Evolutionary conservation across 176 grass and related monocot species (phyloP).

Genomic region (Zea mays): DNA sequence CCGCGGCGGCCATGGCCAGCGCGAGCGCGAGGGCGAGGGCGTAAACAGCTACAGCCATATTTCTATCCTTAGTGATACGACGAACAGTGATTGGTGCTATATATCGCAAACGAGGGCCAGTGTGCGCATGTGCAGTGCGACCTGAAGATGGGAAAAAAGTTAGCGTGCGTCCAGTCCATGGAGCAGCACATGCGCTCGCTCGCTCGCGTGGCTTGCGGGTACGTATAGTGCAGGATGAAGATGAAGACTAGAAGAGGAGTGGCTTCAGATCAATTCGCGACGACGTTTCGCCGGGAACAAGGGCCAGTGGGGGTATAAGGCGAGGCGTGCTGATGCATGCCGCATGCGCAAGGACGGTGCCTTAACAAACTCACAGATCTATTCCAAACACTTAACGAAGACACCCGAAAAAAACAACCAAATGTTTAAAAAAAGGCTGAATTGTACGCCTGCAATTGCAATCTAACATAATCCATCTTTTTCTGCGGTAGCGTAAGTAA

Average conservation of each 20-base stretch:
- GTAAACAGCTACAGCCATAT: conserved; percentile 17
- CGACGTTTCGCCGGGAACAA: too few species aligned
- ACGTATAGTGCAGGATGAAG: too few species aligned
- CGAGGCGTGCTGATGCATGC: too few species aligned
- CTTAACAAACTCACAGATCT: neutral
- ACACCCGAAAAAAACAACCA: neutral
- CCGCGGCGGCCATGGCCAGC: neutral
- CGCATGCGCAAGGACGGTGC: too few species aligned
- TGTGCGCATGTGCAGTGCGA: neutral
- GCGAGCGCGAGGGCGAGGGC: neutral
- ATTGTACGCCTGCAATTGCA: neutral
- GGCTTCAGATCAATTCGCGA: too few species aligned
- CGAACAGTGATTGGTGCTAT: neutral
- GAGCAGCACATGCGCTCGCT: too few species aligned
- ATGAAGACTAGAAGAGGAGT: too few species aligned
- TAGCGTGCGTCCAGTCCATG: too few species aligned
- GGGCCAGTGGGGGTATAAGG: too few species aligned
- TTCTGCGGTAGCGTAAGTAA: neutral
- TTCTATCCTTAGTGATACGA: neutral
- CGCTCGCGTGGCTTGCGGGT: too few species aligned
- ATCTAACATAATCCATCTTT: neutral
- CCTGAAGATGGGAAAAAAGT: neutral
- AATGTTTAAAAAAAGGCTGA: neutral
- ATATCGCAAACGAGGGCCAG: neutral
- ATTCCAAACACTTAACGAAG: neutral